These are phyloP conservation scores for Gossypium arboreum DNA, from an alignment of 345 rosid genomes.

Conservation along the genomic window DNA sequence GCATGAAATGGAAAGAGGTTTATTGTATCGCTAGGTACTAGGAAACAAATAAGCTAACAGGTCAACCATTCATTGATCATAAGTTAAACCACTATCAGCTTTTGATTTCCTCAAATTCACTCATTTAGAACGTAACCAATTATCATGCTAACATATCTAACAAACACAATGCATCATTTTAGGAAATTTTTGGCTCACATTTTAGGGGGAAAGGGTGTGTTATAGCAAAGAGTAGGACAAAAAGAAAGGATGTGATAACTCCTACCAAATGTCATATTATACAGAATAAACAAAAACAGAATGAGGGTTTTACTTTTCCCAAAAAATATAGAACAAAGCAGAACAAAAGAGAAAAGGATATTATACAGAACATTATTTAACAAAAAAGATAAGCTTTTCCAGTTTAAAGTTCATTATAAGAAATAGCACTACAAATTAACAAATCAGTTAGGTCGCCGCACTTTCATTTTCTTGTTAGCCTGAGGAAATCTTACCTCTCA, in stretches of 20 bases:
- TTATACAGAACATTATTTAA: background rate
- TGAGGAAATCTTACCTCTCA: conserved; percentile 40
- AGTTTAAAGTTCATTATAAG: background rate
- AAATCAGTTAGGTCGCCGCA: background rate
- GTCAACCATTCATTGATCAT: background rate
- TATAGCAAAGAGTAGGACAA: background rate
- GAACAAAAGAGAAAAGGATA: background rate
- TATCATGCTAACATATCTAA: background rate
- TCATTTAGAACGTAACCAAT: background rate
- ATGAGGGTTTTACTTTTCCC: background rate
- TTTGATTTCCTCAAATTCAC: conserved; percentile 1
- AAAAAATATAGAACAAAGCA: background rate
- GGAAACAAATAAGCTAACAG: background rate
- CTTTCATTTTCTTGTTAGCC: background rate
- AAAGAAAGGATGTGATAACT: background rate
- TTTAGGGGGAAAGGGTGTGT: background rate
- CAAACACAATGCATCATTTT: background rate
- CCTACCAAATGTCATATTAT: background rate
- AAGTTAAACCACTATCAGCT: background rate
- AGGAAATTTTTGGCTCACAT: background rate
- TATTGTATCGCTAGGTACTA: background rate
- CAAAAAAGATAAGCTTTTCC: background rate
- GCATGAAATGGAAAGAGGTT: background rate
- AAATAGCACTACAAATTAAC: background rate
- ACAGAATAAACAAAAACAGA: background rate